phyloP scores from a whole-genome alignment of 2,329 filamentous ascomycete species.

The Phialophora verrucosa region DNA sequence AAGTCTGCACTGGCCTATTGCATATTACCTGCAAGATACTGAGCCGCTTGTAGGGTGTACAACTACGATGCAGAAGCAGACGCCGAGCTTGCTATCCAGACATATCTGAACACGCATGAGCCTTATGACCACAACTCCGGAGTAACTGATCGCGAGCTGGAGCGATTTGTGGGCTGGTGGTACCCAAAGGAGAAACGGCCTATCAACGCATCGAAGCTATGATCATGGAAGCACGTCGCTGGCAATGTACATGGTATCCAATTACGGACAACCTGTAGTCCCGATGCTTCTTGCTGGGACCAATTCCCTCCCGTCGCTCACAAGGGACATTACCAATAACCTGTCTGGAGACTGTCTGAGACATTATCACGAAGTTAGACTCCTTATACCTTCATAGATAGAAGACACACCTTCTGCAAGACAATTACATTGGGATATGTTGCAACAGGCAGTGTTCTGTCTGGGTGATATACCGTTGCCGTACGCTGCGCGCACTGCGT shows the following conservation, averaged over 20 bases:
- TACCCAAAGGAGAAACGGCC: constrained; percentile 35
- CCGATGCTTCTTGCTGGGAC: background rate
- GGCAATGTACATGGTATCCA: background rate
- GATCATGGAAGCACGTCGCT: background rate
- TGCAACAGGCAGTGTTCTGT: background rate
- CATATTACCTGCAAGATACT: background rate
- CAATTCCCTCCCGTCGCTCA: background rate
- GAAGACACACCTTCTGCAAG: background rate
- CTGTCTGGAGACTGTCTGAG: background rate
- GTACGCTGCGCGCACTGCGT: background rate
- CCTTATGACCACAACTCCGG: constrained; percentile 43
- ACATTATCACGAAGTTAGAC: background rate
- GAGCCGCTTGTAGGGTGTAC: constrained; percentile 22
- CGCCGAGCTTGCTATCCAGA: constrained; percentile 31
- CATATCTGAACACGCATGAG: constrained; percentile 28
- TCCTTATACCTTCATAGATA: background rate
- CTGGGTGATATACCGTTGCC: background rate
- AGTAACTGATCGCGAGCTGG: constrained; percentile 40
- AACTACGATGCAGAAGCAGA: constrained; percentile 34
- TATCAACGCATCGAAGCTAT: constrained; percentile 24
- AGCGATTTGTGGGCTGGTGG: constrained; percentile 48
- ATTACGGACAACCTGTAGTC: background rate
- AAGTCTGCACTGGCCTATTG: background rate
- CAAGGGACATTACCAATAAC: background rate
- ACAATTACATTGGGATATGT: background rate